phyloP scores from a whole-genome alignment of 495 filamentous ascomycete genomes.

The Xanthoparmelia taractica region DNA sequence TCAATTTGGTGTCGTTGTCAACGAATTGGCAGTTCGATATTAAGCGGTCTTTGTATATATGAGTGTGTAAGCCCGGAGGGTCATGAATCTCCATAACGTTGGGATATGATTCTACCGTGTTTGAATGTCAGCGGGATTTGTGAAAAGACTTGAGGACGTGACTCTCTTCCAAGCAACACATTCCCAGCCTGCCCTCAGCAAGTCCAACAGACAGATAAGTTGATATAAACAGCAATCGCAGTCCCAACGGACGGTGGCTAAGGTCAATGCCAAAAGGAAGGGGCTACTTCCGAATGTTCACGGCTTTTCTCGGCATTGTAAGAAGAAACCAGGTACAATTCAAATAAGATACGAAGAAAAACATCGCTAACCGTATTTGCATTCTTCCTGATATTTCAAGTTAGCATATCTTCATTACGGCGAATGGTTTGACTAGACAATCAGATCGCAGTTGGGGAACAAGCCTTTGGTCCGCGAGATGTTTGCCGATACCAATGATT shows the following conservation, averaged over 20 bases:
- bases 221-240: background rate
- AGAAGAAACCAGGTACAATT: background rate
- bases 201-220: background rate
- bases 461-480: background rate
- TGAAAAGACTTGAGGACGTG: background rate
- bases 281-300: background rate
- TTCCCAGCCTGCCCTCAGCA: no score
- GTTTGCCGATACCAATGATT: background rate
- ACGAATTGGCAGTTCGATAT: conserved; percentile 18
- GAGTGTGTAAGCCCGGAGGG: conserved; percentile 6
- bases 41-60: conserved; percentile 5
- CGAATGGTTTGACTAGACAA: background rate
- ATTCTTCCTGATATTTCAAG: background rate
- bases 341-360: background rate
- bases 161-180: background rate
- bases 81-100: conserved; percentile 8
- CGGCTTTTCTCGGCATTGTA: background rate
- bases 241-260: background rate
- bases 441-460: background rate
- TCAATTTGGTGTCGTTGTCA: conserved; percentile 13
- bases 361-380: background rate
- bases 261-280: background rate
- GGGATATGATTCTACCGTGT: conserved; percentile 13
- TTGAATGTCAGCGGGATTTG: background rate
- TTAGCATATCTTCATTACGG: background rate